These are phyloP conservation scores for Colletotrichum salicis DNA, from an alignment of 2,329 filamentous ascomycete genomes.

Conservation along the genomic window DNA sequence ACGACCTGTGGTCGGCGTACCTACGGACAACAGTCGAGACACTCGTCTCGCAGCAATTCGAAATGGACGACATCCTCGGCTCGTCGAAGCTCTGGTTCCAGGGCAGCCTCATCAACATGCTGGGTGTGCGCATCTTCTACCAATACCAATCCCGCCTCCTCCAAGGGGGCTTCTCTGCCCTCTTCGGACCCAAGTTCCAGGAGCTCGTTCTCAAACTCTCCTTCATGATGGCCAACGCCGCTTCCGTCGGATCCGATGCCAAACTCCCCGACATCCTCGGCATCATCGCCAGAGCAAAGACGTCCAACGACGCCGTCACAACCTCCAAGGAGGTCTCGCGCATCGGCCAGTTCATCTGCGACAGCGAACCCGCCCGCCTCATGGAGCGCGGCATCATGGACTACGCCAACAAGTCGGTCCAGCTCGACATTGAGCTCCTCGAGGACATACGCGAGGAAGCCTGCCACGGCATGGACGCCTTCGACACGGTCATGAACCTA, in stretches of 20 bases:
- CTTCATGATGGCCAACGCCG: conserved; percentile 57
- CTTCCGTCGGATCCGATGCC: conserved; percentile 44
- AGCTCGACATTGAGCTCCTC: conserved; percentile 63
- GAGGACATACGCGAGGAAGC: conserved; percentile 64
- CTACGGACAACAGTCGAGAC: conserved; percentile 60
- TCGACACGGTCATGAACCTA: conserved; percentile 56
- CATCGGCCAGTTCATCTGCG: conserved; percentile 60
- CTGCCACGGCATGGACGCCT: conserved; percentile 65
- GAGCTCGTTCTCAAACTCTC: conserved; percentile 64
- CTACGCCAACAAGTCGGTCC: conserved; percentile 60
- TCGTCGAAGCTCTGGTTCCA: conserved; percentile 57
- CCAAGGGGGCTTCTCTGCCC: conserved; percentile 55
- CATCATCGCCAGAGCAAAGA: conserved; percentile 54
- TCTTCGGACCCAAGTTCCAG: conserved; percentile 63
- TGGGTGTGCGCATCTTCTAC: conserved; percentile 62
- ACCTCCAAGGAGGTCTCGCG: conserved; percentile 61
- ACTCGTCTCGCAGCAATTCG: conserved; percentile 62
- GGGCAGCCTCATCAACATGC: conserved; percentile 57
- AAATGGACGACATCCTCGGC: conserved; percentile 62
- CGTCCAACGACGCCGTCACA: conserved; percentile 55
- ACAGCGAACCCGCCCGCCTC: conserved; percentile 58
- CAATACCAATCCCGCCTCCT: conserved; percentile 62
- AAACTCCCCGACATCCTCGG: conserved; percentile 58
- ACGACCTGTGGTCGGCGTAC: conserved; percentile 62
- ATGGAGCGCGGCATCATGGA: conserved; percentile 62